Evolutionary conservation across 2,329 filamentous ascomycete species (phyloP).

Genomic region (Colletotrichum sp.): DNA sequence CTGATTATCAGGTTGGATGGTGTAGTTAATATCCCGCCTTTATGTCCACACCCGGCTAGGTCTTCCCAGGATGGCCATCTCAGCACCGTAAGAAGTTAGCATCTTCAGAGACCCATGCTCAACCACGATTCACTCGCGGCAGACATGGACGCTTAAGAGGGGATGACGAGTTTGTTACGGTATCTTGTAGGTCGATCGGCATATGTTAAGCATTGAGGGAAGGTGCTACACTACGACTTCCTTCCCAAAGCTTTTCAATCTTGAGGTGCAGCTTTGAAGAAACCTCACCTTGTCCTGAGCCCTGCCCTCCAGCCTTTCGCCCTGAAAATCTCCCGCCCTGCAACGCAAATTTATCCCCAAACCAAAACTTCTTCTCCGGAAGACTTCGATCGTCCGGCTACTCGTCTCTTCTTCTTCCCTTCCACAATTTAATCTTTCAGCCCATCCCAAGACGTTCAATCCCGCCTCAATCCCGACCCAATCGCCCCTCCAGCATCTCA

Average conservation of each 20-base stretch:
- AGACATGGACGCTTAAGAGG: rapidly evolving
- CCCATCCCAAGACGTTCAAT: rapidly evolving
- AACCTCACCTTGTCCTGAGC: not conserved
- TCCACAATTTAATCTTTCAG: rapidly evolving
- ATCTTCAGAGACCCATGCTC: not conserved
- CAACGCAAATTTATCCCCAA: not conserved
- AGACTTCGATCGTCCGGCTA: too few relatives aligned
- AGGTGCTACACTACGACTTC: not conserved
- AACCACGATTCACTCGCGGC: not conserved
- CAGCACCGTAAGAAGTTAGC: not conserved
- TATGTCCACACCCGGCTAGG: not conserved
- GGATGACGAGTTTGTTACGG: rapidly evolving
- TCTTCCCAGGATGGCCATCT: not conserved
- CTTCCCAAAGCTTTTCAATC: not conserved
- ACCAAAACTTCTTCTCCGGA: too few relatives aligned
- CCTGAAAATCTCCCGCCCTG: not conserved
- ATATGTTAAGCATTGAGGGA: not conserved
- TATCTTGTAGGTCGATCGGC: not conserved
- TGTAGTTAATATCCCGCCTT: not conserved
- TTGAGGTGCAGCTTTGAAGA: not conserved
- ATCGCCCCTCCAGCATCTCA: not conserved
- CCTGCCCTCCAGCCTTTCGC: not conserved
- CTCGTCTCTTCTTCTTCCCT: not conserved
- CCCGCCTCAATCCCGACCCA: not conserved
- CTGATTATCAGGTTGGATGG: not conserved